These are phyloP conservation scores for Leccinum subrobustum DNA, from an alignment of 1,284 basidiomycete genomes.

Conservation along the genomic window DNA sequence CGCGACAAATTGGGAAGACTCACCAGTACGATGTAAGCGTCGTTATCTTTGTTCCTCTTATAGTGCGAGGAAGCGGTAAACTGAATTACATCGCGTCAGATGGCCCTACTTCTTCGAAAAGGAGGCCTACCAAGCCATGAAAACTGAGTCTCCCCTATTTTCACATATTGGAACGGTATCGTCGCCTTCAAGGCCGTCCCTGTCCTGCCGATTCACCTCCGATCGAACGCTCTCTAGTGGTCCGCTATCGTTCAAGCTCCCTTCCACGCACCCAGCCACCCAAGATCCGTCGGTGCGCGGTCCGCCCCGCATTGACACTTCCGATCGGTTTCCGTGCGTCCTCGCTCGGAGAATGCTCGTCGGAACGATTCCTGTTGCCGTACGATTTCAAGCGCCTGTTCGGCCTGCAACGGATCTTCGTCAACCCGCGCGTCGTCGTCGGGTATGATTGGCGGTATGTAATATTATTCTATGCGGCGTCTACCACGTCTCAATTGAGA, in stretches of 20 bases:
- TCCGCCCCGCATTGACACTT: conserved; percentile 34
- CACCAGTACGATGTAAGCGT: conserved; percentile 16
- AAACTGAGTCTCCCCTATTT: conserved; percentile 44
- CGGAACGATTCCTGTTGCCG: conserved; percentile 54
- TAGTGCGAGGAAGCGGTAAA: neutral
- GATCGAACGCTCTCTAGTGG: conserved; percentile 31
- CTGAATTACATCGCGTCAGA: conserved; percentile 16
- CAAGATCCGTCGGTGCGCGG: conserved; percentile 13
- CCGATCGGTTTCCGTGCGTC: conserved; percentile 47
- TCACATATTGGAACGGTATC: conserved; percentile 62
- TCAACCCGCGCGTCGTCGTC: no score
- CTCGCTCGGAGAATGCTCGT: conserved; percentile 44
- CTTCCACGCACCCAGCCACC: conserved; percentile 17
- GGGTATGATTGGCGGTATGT: no score
- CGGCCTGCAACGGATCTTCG: conserved; percentile 26
- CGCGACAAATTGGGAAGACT: conserved; percentile 23
- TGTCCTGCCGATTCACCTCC: conserved; percentile 37
- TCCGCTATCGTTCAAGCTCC: conserved; percentile 19
- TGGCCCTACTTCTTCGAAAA: conserved; percentile 55
- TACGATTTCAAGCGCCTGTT: conserved; percentile 55
- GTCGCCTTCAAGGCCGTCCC: conserved; percentile 48
- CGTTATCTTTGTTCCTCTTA: neutral
- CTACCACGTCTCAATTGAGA: no score
- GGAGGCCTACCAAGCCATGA: conserved; percentile 34
- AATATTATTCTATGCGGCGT: no score